Conservation (phyloP, 768 basidiomycete genomes). For the Collybia mongolica region DNA sequence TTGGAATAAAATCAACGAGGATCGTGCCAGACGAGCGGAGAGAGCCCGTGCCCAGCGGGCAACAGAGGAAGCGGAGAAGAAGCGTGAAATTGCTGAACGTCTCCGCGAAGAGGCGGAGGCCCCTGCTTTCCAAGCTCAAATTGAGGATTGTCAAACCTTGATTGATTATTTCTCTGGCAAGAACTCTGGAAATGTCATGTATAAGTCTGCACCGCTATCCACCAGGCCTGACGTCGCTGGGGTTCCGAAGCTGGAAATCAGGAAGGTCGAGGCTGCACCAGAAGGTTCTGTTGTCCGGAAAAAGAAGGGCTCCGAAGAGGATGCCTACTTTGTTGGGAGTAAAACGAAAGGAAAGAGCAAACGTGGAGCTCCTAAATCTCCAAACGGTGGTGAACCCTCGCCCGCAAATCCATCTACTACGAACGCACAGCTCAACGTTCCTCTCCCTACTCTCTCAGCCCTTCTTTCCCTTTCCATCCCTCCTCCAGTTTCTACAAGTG, state of each 20-base stretch:
- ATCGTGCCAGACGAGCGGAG: conserved; percentile 82
- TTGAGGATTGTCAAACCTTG: conserved; percentile 95
- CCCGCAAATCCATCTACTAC: conserved; percentile 22
- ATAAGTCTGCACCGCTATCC: conserved; percentile 38
- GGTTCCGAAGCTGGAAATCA: conserved; percentile 79
- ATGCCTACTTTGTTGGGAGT: conserved; percentile 73
- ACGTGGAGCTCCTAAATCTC: conserved; percentile 43
- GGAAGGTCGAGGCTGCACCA: conserved; percentile 74
- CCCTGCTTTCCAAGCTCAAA: conserved; percentile 89
- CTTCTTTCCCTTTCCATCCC: conserved; percentile 88
- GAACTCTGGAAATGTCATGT: conserved; percentile 39
- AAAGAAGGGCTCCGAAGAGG: conserved; percentile 91
- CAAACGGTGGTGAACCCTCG: conserved; percentile 31
- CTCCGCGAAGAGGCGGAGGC: conserved; percentile 87
- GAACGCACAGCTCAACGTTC: conserved; percentile 58
- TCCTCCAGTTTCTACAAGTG: conserved; percentile 73
- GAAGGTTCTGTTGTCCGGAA: conserved; percentile 76
- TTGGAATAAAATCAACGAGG: conserved; percentile 85
- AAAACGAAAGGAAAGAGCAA: conserved; percentile 69
- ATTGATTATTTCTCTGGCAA: conserved; percentile 83
- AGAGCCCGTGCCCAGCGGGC: conserved; percentile 70
- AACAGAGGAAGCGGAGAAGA: conserved; percentile 77
- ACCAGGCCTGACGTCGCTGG: conserved; percentile 50
- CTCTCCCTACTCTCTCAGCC: conserved; percentile 83
- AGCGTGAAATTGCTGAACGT: conserved; percentile 73